Conservation (phyloP, 2,329 filamentous ascomycete species). For the Meredithiella fracta region DNA sequence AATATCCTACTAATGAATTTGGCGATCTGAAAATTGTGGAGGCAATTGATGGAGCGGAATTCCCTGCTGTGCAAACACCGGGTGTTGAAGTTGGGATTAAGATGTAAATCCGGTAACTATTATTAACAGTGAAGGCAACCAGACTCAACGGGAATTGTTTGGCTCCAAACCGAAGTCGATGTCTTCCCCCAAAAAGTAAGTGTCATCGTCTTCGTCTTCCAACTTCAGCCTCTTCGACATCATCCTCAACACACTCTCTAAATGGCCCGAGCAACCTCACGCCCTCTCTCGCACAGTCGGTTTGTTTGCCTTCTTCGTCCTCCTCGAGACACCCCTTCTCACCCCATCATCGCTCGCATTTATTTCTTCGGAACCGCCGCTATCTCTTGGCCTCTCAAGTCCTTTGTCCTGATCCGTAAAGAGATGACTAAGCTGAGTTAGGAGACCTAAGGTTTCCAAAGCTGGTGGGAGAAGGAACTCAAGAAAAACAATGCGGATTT, state of each 20-base stretch:
- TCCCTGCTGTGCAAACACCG: background rate
- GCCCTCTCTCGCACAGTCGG: constrained; percentile 12
- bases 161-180: background rate
- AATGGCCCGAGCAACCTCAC: constrained; percentile 11
- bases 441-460: constrained; percentile 7
- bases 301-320: constrained; percentile 9
- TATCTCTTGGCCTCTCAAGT: constrained; percentile 12
- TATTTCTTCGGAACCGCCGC: constrained; percentile 6
- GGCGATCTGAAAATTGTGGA: background rate
- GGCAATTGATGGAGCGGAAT: background rate
- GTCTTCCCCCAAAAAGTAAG: too few relatives aligned
- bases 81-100: constrained; percentile 10
- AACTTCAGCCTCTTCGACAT: background rate
- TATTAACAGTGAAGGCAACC: constrained; percentile 1
- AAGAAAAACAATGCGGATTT: constrained; percentile 7
- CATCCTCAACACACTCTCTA: constrained; percentile 1
- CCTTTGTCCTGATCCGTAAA: constrained; percentile 9
- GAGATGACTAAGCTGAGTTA: constrained; percentile 9
- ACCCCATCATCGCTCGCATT: constrained; percentile 5
- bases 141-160: background rate
- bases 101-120: constrained; percentile 10
- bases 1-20: background rate
- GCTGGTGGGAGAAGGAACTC: constrained; percentile 11
- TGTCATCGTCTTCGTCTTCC: too few relatives aligned
- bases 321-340: constrained; percentile 10